phyloP scores from a whole-genome alignment of 176 grass and related monocot species.

The Pharus latifolius region DNA sequence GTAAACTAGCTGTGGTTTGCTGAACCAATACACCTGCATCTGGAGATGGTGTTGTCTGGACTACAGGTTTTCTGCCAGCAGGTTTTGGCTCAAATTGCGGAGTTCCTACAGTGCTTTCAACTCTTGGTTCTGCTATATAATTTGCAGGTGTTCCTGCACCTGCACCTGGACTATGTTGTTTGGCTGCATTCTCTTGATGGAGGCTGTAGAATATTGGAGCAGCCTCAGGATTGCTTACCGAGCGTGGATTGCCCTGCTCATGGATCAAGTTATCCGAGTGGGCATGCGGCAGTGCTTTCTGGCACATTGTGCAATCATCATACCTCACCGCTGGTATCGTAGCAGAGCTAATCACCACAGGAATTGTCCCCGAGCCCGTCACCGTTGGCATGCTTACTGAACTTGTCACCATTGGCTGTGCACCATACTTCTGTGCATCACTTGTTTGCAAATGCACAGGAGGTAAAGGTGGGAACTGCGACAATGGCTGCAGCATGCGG shows the following conservation, averaged over 20 bases:
- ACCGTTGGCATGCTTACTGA: slow-evolving; percentile 1
- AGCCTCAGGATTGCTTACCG: slow-evolving; percentile 12
- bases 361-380: slow-evolving; percentile 20
- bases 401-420: slow-evolving; percentile 12
- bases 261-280: slow-evolving; percentile 70
- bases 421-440: slow-evolving; percentile 32
- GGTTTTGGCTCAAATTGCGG: slow-evolving; percentile 24
- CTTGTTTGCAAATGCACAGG: slow-evolving; percentile 38
- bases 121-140: slow-evolving; percentile 26
- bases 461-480: slow-evolving; percentile 62
- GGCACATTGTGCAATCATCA: slow-evolving; percentile 70
- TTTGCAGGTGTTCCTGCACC: slow-evolving; percentile 9
- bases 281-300: slow-evolving; percentile 59
- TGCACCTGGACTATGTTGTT: slow-evolving; percentile 24
- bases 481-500: slow-evolving; percentile 53
- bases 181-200: slow-evolving; percentile 35
- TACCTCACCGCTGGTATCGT: slow-evolving; percentile 25
- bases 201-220: slow-evolving; percentile 43
- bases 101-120: slow-evolving; percentile 9
- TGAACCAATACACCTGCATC: slow-evolving; percentile 26
- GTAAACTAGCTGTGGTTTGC: slow-evolving; percentile 23
- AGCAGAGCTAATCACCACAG: slow-evolving; percentile 15
- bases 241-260: slow-evolving; percentile 31
- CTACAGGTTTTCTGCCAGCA: slow-evolving; percentile 18
- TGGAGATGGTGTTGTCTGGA: slow-evolving; percentile 19